Base-by-base conservation (phyloP, 2,329 filamentous ascomycete genomes). In the Hirsutella minnesotensis region DNA sequence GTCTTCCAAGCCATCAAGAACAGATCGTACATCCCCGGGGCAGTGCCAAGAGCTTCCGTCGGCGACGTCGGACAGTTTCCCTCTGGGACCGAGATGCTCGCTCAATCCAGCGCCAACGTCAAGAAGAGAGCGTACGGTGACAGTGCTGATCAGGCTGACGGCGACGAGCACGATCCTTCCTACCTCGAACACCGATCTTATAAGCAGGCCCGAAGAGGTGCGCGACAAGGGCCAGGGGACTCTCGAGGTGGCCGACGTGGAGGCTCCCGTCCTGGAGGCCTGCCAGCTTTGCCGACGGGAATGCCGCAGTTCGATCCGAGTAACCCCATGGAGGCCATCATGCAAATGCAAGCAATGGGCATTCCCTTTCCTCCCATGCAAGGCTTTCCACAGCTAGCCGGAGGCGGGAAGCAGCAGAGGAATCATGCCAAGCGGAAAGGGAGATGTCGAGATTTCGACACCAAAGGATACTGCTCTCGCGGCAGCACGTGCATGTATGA, bases 371-470 rank as follows among this genome's bases (percentile, higher is more conserved):
- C 59, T 3, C 51, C 49, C 3, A 61, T 75, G 51, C 60, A 67
- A 53, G 62, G 65, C 44, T 51, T 66, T 58, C 48, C 62, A 51
- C 50, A 48, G 12, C 53, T 37, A 33, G 44, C 30, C 36, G 43
- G 59, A 18, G 49, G 52, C 21, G 47, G 46, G 15, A 51, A 49
- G n/a, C 46, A 42, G 13, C 43, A 35, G 12, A 50, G 44, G 42
- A 49, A 29, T 44, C 53, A 56, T 34, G 56, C 55, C 33, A 63
- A 62, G 44, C 64, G 59, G 39, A 66, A 62, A 48, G 60, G 68
- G 44, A 69, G 76, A 45, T 89, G 84, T 54, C 69, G 74, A 44
- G 80, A 86, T 57, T 87, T 83, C 52, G 81, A 86, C 45, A 75
- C 65, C 1, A 84, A 84, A 51, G 85, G 85, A 0, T 86, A 75